A percentile compares a stretch with the other conserved stretches of the same genome.
Evolutionary conservation across 2,329 filamentous ascomycete species (phyloP).

Genomic region (Colletotrichum scovillei): DNA sequence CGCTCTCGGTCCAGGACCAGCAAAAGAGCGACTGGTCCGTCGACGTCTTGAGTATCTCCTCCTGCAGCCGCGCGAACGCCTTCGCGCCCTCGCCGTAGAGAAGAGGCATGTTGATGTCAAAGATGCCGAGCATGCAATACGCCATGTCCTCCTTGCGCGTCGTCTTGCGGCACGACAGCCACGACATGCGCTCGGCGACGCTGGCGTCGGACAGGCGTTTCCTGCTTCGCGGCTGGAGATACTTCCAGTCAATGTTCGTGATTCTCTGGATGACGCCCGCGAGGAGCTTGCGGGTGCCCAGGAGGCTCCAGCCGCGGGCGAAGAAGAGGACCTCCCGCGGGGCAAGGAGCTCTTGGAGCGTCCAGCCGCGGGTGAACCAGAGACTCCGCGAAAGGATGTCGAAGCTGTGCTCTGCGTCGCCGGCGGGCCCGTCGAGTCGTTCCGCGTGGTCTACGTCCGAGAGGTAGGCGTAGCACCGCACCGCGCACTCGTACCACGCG

Average conservation of each 20-base stretch:
- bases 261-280: slow-evolving; percentile 6
- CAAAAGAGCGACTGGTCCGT: slow-evolving; percentile 32
- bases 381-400: slow-evolving; percentile 15
- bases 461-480: slow-evolving; percentile 34
- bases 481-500: slow-evolving; percentile 31
- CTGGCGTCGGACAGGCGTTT: slow-evolving; percentile 29
- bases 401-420: no score
- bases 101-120: slow-evolving; percentile 43
- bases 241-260: slow-evolving; percentile 15
- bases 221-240: slow-evolving; percentile 15
- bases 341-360: slow-evolving; percentile 37
- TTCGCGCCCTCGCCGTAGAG: slow-evolving; percentile 43
- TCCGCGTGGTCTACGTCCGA: slow-evolving; percentile 15
- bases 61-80: slow-evolving; percentile 40
- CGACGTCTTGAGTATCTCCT: slow-evolving; percentile 29
- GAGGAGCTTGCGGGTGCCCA: slow-evolving; percentile 14
- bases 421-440: background rate
- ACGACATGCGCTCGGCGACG: slow-evolving; percentile 44
- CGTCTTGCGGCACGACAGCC: slow-evolving; percentile 41
- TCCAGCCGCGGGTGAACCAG: slow-evolving; percentile 38
- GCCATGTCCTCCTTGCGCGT: slow-evolving; percentile 41
- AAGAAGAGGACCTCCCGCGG: slow-evolving; percentile 34
- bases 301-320: slow-evolving; percentile 21
- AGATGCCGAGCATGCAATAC: slow-evolving; percentile 44
- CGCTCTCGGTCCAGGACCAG: slow-evolving; percentile 30